Percentiles rank a stretch among this genome's conserved stretches.
Evolutionary conservation across 208 protist genomes (phyloP).

Genomic region (Crithidia acanthocephali): DNA sequence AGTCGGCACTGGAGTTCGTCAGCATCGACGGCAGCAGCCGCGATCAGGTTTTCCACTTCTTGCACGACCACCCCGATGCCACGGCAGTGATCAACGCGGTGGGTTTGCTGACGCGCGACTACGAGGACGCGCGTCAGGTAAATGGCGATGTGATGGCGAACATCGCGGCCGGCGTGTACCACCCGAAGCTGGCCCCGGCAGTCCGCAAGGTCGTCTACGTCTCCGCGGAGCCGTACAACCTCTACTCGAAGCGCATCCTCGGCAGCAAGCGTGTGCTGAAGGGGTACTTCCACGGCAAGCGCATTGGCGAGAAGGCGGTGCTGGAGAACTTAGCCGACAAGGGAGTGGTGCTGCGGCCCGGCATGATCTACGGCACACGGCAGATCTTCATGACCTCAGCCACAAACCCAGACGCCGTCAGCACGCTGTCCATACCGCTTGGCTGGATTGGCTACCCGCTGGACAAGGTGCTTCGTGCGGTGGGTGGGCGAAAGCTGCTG

Average conservation of each 20-base stretch:
- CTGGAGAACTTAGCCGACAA: constrained; percentile 59
- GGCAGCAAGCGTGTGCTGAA: constrained; percentile 56
- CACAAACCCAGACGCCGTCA: constrained; percentile 26
- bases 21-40: constrained; percentile 68
- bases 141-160: constrained; percentile 85
- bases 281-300: constrained; percentile 88
- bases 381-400: constrained; percentile 37
- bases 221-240: constrained; percentile 66
- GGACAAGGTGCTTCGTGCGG: constrained; percentile 50
- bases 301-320: constrained; percentile 69
- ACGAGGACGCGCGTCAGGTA: constrained; percentile 60
- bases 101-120: constrained; percentile 68
- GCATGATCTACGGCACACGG: constrained; percentile 85
- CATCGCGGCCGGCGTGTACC: constrained; percentile 71
- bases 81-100: constrained; percentile 72
- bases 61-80: constrained; percentile 82
- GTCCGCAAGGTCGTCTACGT: constrained; percentile 76
- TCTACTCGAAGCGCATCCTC: constrained; percentile 44
- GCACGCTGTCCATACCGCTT: constrained; percentile 68
- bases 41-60: constrained; percentile 70
- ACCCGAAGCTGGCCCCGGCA: constrained; percentile 42
- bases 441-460: constrained; percentile 62
- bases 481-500: constrained; percentile 59
- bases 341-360: constrained; percentile 70
- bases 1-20: constrained; percentile 68